Conservation (phyloP, 768 basidiomycete species). For the Piloderma croceum region DNA sequence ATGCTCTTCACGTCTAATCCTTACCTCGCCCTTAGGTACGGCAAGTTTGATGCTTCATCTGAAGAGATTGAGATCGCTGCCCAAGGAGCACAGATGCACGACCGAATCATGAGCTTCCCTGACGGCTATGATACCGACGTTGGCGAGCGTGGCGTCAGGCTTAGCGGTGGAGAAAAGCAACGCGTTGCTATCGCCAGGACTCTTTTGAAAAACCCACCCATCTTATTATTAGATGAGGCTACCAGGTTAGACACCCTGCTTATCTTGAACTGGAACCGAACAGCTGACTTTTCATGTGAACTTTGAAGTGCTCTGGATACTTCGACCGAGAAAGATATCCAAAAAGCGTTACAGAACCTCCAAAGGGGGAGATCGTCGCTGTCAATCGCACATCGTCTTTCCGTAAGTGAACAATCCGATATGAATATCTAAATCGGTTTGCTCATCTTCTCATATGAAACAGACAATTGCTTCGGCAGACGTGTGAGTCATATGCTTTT, state of each 20-base stretch:
- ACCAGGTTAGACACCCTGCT: constrained; percentile 61
- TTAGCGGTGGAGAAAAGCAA: constrained; percentile 89
- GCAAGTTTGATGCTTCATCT: constrained; percentile 61
- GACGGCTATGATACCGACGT: constrained; percentile 83
- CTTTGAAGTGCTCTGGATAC: constrained; percentile 73
- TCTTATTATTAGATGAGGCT: constrained; percentile 74
- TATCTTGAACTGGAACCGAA: too few relatives aligned
- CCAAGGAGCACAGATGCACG: constrained; percentile 82
- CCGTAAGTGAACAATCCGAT: constrained; percentile 39
- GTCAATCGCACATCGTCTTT: constrained; percentile 76
- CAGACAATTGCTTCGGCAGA: constrained; percentile 57
- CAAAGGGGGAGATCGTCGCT: constrained; percentile 67
- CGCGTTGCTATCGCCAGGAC: constrained; percentile 85
- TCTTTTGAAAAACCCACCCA: constrained; percentile 78
- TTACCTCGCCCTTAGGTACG: constrained; percentile 55
- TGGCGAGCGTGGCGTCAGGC: constrained; percentile 82
- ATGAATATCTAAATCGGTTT: constrained; percentile 12
- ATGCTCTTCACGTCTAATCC: constrained; percentile 2
- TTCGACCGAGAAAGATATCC: constrained; percentile 84
- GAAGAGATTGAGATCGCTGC: constrained; percentile 80
- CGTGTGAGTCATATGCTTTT: constrained; percentile 37
- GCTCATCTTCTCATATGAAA: constrained; percentile 10
- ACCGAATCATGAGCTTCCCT: constrained; percentile 77
- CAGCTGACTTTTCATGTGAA: constrained; percentile 2
- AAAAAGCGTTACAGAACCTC: constrained; percentile 78